Conservation (phyloP, 2,329 filamentous ascomycete species). For the Trichophyton schoenleinii region DNA sequence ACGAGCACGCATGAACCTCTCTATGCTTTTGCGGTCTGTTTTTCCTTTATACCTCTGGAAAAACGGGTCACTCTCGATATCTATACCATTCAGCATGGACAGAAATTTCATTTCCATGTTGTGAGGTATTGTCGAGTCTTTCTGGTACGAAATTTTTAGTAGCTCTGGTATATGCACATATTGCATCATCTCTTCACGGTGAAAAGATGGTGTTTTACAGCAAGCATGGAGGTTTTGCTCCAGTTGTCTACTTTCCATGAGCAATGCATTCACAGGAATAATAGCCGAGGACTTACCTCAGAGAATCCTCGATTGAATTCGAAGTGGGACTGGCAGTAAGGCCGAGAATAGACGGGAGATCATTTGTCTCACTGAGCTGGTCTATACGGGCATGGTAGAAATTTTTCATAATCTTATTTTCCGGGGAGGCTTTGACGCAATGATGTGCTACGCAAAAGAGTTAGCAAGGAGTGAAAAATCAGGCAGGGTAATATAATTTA, state of each 20-base stretch:
- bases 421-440: constrained; percentile 51
- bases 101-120: constrained; percentile 11
- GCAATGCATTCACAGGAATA: not conserved
- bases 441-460: constrained; percentile 52
- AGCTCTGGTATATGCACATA: constrained; percentile 56
- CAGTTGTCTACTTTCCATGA: constrained; percentile 33
- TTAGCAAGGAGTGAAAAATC: constrained; percentile 3
- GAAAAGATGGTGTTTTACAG: constrained; percentile 54
- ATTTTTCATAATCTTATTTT: constrained; percentile 57
- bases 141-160: constrained; percentile 23
- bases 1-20: constrained; percentile 20
- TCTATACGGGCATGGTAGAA: constrained; percentile 49
- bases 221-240: constrained; percentile 59
- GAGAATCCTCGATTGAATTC: constrained; percentile 41
- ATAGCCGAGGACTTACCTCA: constrained; percentile 33
- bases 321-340: constrained; percentile 70
- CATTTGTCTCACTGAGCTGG: constrained; percentile 19
- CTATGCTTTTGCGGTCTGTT: constrained; percentile 20
- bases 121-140: constrained; percentile 23
- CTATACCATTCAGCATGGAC: constrained; percentile 27
- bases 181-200: constrained; percentile 57
- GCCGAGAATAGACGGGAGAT: constrained; percentile 56
- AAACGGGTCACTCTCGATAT: not conserved
- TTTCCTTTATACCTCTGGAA: constrained; percentile 17
- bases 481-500: not conserved